Evolutionary conservation across 179 eudicot species (phyloP), one percentile per base, ranked within the genome.

Genomic region (Beta macrorhiza): DNA sequence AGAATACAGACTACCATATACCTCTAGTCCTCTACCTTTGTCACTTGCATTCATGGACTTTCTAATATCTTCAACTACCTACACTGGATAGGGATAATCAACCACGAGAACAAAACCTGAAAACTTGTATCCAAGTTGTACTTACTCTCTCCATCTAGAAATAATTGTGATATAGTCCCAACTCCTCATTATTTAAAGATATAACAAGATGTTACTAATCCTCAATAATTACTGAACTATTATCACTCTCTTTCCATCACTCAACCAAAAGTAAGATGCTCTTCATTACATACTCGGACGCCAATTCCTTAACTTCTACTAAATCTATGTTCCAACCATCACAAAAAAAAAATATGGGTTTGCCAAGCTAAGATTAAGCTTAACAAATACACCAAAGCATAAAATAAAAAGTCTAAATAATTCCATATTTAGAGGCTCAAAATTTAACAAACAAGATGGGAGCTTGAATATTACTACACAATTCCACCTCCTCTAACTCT

Each of bases 281-380:
- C 44, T 65, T 25, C 29, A 44, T 7, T 29, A 9, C 3, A 65
- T 65, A 32, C 37, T 25, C 11, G 15, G 69, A 65, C 0, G 16
- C 69, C 69, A 29, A 47, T 47, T 5, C 7, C 4, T 47, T 47
- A 7, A 47, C 51, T 47, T 47, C 1, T 7, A 47, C 51, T 47
- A 47, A 25, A 65, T 52, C 61, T 72, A 20, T 22, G 76, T 53
- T 52, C 44, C 76, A 72, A 49, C 8, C 51, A 68, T 68, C n/a
- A 44, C 14, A 68, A 68, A 2, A 8, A 68, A n/a, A 7, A 5
- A 42, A 37, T 7, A 15, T 0, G n/a, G 12, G 15, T 20, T 72
- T 13, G 10, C 76, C 42, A 51, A 72, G 44, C 42, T 22, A 20
- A 67, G 2, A 62, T 19, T 5, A 37, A 15, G 8, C 57, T 49